Percentiles rank a stretch among this genome's conserved stretches.
Evolutionary conservation across 177 flowering plant genomes (phyloP).

Genomic region (Vitis hybrid): DNA sequence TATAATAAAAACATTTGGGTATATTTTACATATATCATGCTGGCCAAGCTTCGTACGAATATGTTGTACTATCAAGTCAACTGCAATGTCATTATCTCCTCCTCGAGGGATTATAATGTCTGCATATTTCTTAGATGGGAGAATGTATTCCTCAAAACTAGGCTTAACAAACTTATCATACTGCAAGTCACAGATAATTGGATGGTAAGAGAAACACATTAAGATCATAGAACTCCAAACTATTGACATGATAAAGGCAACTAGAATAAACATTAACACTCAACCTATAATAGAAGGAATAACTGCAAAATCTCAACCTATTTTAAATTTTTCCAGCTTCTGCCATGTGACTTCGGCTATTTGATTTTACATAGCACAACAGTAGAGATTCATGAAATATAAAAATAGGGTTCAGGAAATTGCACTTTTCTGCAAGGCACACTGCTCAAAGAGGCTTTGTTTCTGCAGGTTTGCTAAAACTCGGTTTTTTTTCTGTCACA

Average conservation of each 20-base stretch:
- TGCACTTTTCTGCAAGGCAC: too few relatives aligned
- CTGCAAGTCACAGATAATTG: conserved; percentile 31
- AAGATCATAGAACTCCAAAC: background rate
- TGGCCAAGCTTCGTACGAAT: conserved; percentile 70
- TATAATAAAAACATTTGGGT: conserved; percentile 58
- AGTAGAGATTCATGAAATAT: too few relatives aligned
- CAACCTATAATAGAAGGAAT: background rate
- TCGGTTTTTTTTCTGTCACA: too few relatives aligned
- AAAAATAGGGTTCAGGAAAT: too few relatives aligned
- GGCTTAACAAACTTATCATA: conserved; percentile 73
- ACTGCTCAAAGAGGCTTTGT: too few relatives aligned
- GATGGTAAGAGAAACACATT: background rate
- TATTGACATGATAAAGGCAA: background rate
- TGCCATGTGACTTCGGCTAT: too few relatives aligned
- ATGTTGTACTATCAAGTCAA: conserved; percentile 75
- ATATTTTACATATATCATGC: conserved; percentile 70
- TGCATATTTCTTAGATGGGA: conserved; percentile 72
- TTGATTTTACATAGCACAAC: too few relatives aligned
- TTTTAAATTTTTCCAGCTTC: too few relatives aligned
- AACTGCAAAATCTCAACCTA: background rate
- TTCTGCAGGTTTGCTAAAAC: too few relatives aligned
- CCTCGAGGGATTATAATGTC: conserved; percentile 78
- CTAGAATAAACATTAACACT: background rate
- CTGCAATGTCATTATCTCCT: conserved; percentile 68
- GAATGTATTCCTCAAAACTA: conserved; percentile 66